Base-by-base conservation (phyloP, 1,284 basidiomycete species). In the Xanthoconium separans region DNA sequence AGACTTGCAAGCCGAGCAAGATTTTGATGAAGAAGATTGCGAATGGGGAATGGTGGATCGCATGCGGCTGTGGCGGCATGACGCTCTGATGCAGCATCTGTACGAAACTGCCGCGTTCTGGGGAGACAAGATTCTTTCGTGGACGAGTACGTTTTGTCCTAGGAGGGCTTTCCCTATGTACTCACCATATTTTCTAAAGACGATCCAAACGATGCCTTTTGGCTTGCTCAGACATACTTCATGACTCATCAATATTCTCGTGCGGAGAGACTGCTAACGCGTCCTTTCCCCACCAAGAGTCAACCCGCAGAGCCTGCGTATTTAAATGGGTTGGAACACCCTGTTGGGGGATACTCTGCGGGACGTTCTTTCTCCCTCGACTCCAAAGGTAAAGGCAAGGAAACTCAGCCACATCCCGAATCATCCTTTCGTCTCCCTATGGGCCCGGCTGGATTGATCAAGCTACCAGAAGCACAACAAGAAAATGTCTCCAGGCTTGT, bases 71-170 rank as follows among this genome's bases (percentile, higher is more conserved):
- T 99, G 97, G 97, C 77, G 97, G 48, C 93, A 98, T 68, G 97
- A 99, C 74, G 96, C 97, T 37, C 84, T 98, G 65, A 93, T 95
- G 83, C 96, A 98, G 71, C 96, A 99, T 75, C 76, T 99, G 30
- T 98, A 98, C 72, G 93, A 95, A 60, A 98, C 96, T 1, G 97
- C 97, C 13, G 89, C 92, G 10, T 98, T 98, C 69, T 99, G 97
- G 97, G 97, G 95, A 3, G 92, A 96, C 75, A 98, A 99, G 73
- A 84, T 98, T 43, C 77, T 98, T 36, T 90, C 84, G 53, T 93
- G 95, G 87, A 98, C 96, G 41, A 89, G 95, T 96, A 68, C 71
- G 92, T 82, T 56, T 47, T 36, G 10, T 40, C 29, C n/a, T 16
- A 18, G 37, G 40, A 33, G 29, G 16, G 13, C 24, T 11, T 16